Evolutionary conservation across 257 asterid species (phyloP).

Genomic region (Salvia miltiorrhiza): DNA sequence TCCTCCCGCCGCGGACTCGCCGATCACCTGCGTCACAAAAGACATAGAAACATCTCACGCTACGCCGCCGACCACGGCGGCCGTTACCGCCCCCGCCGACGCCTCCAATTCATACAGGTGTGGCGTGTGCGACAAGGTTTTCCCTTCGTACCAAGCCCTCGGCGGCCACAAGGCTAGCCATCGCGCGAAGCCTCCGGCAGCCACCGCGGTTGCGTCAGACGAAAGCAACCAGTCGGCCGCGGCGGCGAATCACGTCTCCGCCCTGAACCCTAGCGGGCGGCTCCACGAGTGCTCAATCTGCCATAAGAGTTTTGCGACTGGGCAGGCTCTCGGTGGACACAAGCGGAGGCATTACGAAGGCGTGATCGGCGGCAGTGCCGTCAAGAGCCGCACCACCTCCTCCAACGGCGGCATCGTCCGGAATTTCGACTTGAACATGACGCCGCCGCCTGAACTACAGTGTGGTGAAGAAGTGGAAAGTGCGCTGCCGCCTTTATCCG

Average conservation of each 20-base stretch:
- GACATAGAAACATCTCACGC: background rate
- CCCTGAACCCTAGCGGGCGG: slow-evolving; percentile 53
- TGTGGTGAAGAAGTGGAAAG: slow-evolving; percentile 64
- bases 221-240: slow-evolving; percentile 30
- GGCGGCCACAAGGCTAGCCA: slow-evolving; percentile 99
- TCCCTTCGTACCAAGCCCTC: slow-evolving; percentile 72
- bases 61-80: slow-evolving; percentile 1
- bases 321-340: slow-evolving; percentile 97
- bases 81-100: slow-evolving; percentile 5
- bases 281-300: slow-evolving; percentile 73
- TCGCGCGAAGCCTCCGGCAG: slow-evolving; percentile 35
- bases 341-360: slow-evolving; percentile 91
- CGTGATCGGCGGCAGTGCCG: slow-evolving; percentile 43
- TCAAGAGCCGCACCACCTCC: slow-evolving; percentile 33
- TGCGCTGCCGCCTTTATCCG: slow-evolving; percentile 34
- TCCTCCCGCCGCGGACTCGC: background rate
- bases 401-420: slow-evolving; percentile 39
- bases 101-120: slow-evolving; percentile 43
- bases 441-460: slow-evolving; percentile 40
- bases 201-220: slow-evolving; percentile 17
- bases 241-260: slow-evolving; percentile 21
- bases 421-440: slow-evolving; percentile 53
- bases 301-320: slow-evolving; percentile 61
- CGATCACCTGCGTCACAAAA: background rate
- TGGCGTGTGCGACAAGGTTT: slow-evolving; percentile 54